Percentiles rank a stretch among this genome's conserved stretches.
Evolutionary conservation across 805 yeast species (phyloP).

Genomic region (Huiozyma naganishii): DNA sequence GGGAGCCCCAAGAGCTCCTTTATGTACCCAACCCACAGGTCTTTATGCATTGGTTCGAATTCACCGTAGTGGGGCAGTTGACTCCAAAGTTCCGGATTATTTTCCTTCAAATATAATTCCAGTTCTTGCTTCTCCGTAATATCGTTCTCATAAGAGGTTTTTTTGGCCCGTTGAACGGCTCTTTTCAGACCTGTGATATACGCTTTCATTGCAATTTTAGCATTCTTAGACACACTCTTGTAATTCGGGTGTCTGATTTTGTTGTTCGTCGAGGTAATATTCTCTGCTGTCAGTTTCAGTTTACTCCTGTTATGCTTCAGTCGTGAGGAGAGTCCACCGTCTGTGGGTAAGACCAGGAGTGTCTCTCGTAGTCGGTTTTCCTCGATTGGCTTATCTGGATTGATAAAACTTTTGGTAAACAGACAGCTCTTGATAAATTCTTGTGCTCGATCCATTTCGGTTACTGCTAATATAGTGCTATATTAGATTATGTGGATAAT

Average conservation of each 20-base stretch:
- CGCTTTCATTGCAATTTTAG: slow-evolving; percentile 24
- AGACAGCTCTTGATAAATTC: slow-evolving; percentile 22
- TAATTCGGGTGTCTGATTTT: slow-evolving; percentile 15
- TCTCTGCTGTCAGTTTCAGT: slow-evolving; percentile 8
- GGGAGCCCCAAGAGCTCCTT: slow-evolving; percentile 40
- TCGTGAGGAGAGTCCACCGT: slow-evolving; percentile 19
- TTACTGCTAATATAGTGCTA: neutral
- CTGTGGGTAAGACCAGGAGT: slow-evolving; percentile 27
- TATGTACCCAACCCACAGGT: slow-evolving; percentile 68
- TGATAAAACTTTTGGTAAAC: slow-evolving; percentile 19
- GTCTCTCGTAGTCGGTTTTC: slow-evolving; percentile 26
- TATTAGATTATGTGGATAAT: neutral
- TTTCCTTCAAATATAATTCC: slow-evolving; percentile 14
- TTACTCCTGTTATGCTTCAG: slow-evolving; percentile 14
- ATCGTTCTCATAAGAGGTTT: slow-evolving; percentile 16
- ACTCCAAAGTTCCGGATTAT: slow-evolving; percentile 11
- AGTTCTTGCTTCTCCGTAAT: slow-evolving; percentile 11
- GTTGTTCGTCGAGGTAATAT: neutral
- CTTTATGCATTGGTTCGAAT: slow-evolving; percentile 40
- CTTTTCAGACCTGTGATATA: slow-evolving; percentile 17
- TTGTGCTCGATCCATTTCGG: slow-evolving; percentile 22
- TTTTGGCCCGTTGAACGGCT: slow-evolving; percentile 7
- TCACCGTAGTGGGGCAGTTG: slow-evolving; percentile 35
- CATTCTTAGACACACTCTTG: slow-evolving; percentile 19
- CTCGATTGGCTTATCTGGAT: slow-evolving; percentile 23